A percentile compares a stretch with the other conserved stretches of the same genome.
These are phyloP conservation scores for Malassezia slooffiae DNA, from an alignment of 1,284 basidiomycete genomes.

Conservation along the genomic window DNA sequence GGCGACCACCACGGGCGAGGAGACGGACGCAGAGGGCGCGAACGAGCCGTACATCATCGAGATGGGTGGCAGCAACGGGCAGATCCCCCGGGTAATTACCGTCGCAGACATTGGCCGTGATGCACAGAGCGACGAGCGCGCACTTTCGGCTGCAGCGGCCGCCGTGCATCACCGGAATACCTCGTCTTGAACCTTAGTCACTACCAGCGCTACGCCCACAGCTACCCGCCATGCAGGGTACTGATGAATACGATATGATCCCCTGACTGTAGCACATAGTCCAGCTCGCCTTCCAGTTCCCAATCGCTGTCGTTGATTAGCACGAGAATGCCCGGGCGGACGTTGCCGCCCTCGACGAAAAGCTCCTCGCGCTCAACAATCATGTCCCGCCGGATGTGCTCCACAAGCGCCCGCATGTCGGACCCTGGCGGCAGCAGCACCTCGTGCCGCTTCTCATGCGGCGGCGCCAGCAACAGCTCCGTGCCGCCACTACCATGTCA, in stretches of 20 bases:
- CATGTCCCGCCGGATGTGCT: conserved; percentile 65
- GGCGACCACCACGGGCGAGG: conserved; percentile 12
- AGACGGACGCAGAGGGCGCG: conserved; percentile 14
- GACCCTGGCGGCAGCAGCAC: conserved; percentile 43
- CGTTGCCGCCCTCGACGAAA: conserved; percentile 74
- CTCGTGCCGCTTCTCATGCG: conserved; percentile 33
- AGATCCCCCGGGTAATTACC: conserved; percentile 16
- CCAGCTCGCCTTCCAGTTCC: conserved; percentile 91
- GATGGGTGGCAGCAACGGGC: conserved; percentile 22
- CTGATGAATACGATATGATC: conserved; percentile 95
- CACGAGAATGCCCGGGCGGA: conserved; percentile 93
- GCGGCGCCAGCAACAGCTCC: conserved; percentile 38
- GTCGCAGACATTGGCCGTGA: conserved; percentile 20
- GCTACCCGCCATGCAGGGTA: conserved; percentile 76
- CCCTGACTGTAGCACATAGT: conserved; percentile 64
- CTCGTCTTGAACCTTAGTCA: no score
- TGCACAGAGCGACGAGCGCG: not conserved
- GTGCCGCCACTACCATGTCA: conserved; percentile 30
- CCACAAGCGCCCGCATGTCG: conserved; percentile 66
- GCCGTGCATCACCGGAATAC: no score
- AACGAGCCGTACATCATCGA: conserved; percentile 34
- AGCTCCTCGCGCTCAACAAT: conserved; percentile 76
- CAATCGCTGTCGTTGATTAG: conserved; percentile 93
- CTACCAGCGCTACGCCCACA: no score
- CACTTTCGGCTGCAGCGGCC: no score